Evolutionary conservation across 139 green algal genomes (phyloP).

Genomic region (Axilococcus clingmanii): DNA sequence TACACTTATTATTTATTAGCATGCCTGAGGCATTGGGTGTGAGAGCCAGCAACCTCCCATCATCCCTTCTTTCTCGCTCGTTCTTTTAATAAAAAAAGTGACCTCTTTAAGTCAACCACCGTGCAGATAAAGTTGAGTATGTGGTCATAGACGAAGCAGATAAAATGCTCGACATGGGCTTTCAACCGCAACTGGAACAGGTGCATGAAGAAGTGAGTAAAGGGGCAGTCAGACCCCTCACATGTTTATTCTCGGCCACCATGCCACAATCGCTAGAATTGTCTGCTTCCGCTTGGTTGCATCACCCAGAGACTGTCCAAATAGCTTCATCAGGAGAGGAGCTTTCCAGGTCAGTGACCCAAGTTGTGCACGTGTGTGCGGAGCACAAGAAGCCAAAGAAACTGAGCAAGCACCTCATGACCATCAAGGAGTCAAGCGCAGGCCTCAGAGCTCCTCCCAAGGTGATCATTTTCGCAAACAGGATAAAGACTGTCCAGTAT

Average conservation of each 20-base stretch:
- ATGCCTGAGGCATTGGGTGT: slow-evolving; percentile 4
- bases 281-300: background rate
- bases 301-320: background rate
- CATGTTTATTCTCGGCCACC: slow-evolving; percentile 77
- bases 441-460: slow-evolving; percentile 44
- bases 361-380: slow-evolving; percentile 92
- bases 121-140: slow-evolving; percentile 15
- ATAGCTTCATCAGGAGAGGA: background rate
- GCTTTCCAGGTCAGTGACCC: slow-evolving; percentile 8
- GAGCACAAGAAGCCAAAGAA: slow-evolving; percentile 60
- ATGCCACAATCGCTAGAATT: slow-evolving; percentile 39
- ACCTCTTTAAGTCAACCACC: background rate
- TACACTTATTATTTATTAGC: slow-evolving; percentile 13
- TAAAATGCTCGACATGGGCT: slow-evolving; percentile 77
- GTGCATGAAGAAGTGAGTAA: slow-evolving; percentile 19
- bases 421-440: slow-evolving; percentile 13
- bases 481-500: slow-evolving; percentile 62
- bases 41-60: no score
- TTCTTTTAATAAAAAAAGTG: no score
- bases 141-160: slow-evolving; percentile 84
- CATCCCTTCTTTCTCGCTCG: no score
- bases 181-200: slow-evolving; percentile 59
- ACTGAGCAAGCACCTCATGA: slow-evolving; percentile 61
- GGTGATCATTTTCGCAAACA: slow-evolving; percentile 83
- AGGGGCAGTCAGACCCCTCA: slow-evolving; percentile 26